Conservation (phyloP, 306 rosid genomes). For the Elaeagnus macrophylla region DNA sequence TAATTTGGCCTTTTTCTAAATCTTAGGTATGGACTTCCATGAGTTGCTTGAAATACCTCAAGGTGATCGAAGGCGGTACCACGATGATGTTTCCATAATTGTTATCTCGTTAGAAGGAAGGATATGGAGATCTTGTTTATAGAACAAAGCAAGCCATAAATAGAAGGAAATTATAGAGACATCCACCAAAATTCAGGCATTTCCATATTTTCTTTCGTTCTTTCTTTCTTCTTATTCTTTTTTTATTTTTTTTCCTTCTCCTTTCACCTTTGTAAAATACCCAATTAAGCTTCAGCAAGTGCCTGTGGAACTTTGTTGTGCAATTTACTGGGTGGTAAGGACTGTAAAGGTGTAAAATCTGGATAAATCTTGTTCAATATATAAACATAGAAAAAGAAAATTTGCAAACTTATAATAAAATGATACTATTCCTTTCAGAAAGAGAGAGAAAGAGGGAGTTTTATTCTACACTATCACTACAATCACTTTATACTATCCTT, state of each 20-base stretch:
- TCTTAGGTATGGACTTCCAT: constrained; percentile 85
- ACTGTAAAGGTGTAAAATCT: constrained; percentile 72
- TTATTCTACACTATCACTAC: constrained; percentile 20
- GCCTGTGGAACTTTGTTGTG: constrained; percentile 37
- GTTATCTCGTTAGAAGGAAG: constrained; percentile 97
- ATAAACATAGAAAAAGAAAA: constrained; percentile 22
- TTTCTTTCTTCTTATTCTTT: not conserved
- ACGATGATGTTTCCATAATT: constrained; percentile 89
- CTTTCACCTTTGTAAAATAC: constrained; percentile 40
- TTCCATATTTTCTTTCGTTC: constrained; percentile 33
- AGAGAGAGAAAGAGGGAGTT: constrained; percentile 21
- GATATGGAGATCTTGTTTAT: constrained; percentile 98
- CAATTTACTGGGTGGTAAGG: constrained; percentile 42
- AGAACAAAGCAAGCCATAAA: constrained; percentile 30
- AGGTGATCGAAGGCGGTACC: constrained; percentile 92
- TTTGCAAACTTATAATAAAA: constrained; percentile 53
- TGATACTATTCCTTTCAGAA: constrained; percentile 30
- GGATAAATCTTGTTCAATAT: constrained; percentile 54
- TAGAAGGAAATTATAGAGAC: constrained; percentile 26
- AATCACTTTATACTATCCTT: constrained; percentile 30
- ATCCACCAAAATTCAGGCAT: constrained; percentile 39
- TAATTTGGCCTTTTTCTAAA: constrained; percentile 12
- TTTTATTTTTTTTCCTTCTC: constrained; percentile 21
- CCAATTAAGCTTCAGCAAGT: constrained; percentile 29
- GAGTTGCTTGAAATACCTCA: constrained; percentile 92